Evolutionary conservation across 257 asterid genomes (phyloP).

Genomic region (Fraxinus americana): DNA sequence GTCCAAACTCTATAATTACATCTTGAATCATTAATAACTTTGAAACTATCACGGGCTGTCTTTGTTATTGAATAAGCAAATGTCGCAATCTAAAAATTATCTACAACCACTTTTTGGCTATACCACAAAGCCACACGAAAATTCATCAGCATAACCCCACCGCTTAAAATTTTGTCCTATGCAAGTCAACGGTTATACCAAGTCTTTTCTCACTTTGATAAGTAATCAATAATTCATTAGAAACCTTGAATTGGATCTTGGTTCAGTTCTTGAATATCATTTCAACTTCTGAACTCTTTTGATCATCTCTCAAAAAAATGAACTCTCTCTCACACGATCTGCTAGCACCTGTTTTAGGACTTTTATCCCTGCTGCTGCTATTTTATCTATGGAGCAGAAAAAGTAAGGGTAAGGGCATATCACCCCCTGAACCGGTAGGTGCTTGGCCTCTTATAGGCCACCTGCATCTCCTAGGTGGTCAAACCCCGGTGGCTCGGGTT

Average conservation of each 20-base stretch:
- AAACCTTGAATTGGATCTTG: not conserved
- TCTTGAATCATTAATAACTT: too few species aligned
- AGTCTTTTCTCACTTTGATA: not conserved
- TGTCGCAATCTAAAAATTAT: too few species aligned
- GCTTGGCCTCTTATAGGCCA: constrained; percentile 69
- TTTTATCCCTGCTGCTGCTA: constrained; percentile 22
- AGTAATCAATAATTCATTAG: not conserved
- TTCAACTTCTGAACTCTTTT: not conserved
- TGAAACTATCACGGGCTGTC: too few species aligned
- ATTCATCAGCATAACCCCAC: too few species aligned
- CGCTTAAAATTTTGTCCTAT: too few species aligned
- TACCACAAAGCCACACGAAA: too few species aligned
- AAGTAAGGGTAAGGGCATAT: not conserved
- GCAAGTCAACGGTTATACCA: not conserved
- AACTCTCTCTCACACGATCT: constrained; percentile 5
- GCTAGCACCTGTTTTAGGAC: constrained; percentile 6
- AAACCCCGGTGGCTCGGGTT: constrained; percentile 17
- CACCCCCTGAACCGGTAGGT: constrained; percentile 51
- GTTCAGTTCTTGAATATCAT: not conserved
- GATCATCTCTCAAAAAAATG: constrained; percentile 10
- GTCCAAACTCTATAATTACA: constrained; percentile 29
- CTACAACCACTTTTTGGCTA: too few species aligned
- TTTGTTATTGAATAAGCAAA: too few species aligned
- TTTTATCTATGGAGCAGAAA: constrained; percentile 9
- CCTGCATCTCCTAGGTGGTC: constrained; percentile 37